Conservation (phyloP, 1,139 yeast species). For the Blastobotrys arbuscula region DNA sequence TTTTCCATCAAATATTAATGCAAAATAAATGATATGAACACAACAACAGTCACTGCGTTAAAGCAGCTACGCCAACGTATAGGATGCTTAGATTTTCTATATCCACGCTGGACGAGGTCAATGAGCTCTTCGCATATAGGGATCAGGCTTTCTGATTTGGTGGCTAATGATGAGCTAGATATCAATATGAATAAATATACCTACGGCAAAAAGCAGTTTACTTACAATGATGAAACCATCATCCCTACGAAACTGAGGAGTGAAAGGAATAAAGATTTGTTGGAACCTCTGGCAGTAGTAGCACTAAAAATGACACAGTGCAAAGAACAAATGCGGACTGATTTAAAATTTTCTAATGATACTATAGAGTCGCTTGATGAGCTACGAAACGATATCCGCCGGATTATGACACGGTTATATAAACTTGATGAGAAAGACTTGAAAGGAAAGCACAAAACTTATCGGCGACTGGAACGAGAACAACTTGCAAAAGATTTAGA, state of each 20-base stretch:
- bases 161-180: slow-evolving; percentile 2
- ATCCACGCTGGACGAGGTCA: neutral
- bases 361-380: neutral
- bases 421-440: neutral
- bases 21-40: slow-evolving; percentile 1
- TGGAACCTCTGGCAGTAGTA: slow-evolving; percentile 1
- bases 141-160: slow-evolving; percentile 1
- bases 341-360: neutral
- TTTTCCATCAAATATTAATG: neutral
- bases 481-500: slow-evolving; percentile 3
- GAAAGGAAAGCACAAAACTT: neutral
- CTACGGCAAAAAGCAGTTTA: neutral
- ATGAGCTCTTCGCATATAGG: neutral
- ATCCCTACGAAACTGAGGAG: neutral
- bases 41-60: neutral
- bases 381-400: neutral
- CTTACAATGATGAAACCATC: neutral
- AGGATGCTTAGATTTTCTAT: slow-evolving; percentile 7
- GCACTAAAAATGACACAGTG: neutral
- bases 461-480: neutral
- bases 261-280: neutral
- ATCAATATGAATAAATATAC: slow-evolving; percentile 7
- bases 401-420: neutral
- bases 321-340: neutral
- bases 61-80: slow-evolving; percentile 3